Conservation (phyloP, 73 alveolate genomes). For the Blepharisma stoltei region DNA sequence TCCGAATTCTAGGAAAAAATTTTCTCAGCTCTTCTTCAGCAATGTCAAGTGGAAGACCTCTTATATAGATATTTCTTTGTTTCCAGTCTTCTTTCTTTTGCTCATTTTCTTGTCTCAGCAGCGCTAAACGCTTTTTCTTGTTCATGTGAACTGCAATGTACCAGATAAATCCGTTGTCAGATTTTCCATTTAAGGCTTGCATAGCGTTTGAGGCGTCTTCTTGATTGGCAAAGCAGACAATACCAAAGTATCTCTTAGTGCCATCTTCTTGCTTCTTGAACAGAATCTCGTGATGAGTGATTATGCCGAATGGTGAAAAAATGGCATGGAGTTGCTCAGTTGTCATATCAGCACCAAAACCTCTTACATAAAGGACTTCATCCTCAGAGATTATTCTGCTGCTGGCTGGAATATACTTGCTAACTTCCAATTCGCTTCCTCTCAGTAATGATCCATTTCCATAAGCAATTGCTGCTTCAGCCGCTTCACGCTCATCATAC, state of each 20-base stretch:
- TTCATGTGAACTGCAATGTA: background rate
- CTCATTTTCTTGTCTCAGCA: background rate
- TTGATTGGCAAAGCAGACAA: background rate
- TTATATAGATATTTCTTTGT: background rate
- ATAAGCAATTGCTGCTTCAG: background rate
- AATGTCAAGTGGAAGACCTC: background rate
- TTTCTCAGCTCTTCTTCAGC: background rate
- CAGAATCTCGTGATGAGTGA: background rate
- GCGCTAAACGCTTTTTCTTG: background rate
- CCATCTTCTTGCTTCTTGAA: background rate
- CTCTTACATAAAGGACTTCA: background rate
- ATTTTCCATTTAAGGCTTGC: background rate
- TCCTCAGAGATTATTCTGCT: background rate
- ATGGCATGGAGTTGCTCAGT: background rate
- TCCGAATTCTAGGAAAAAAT: background rate
- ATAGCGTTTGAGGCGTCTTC: constrained; percentile 9
- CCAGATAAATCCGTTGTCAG: background rate
- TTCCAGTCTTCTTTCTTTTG: background rate
- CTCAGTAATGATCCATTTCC: background rate
- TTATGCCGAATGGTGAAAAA: background rate
- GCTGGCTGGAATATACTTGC: background rate
- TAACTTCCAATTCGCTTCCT: background rate
- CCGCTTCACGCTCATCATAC: background rate
- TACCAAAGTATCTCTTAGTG: background rate
- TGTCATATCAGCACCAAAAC: background rate